Conservation (phyloP, 306 rosid genomes). For the Rosa rugosa region DNA sequence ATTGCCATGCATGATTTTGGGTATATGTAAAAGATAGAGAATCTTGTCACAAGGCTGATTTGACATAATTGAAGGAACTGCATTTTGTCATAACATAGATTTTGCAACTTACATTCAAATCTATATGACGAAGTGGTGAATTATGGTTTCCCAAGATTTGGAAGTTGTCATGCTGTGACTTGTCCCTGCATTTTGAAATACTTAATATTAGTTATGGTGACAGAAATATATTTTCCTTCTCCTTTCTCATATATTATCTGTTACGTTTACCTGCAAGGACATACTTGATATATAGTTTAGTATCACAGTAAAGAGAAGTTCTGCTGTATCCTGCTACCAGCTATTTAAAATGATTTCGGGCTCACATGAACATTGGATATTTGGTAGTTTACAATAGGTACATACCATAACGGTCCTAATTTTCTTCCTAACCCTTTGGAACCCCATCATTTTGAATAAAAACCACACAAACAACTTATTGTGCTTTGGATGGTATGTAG, state of each 20-base stretch:
- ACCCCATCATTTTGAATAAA: background rate
- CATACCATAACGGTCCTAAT: background rate
- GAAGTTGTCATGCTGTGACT: constrained; percentile 62
- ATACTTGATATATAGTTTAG: background rate
- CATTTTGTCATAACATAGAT: constrained; percentile 3
- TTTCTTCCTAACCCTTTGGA: background rate
- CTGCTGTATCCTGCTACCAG: constrained; percentile 6
- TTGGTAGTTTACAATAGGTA: background rate
- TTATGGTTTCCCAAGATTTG: constrained; percentile 73
- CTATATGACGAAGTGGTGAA: constrained; percentile 64
- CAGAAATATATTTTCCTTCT: constrained; percentile 14
- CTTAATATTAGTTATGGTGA: constrained; percentile 22
- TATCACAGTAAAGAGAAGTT: background rate
- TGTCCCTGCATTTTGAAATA: constrained; percentile 62
- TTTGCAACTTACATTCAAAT: constrained; percentile 70
- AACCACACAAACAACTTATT: background rate
- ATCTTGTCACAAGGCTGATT: background rate
- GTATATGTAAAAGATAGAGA: background rate
- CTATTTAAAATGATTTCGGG: background rate
- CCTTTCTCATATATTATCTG: constrained; percentile 16
- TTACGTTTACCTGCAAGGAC: constrained; percentile 16
- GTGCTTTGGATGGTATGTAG: constrained; percentile 1
- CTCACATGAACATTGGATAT: background rate
- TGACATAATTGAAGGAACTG: constrained; percentile 11
- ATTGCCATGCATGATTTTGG: background rate